Base-by-base conservation (phyloP, 2,329 filamentous ascomycete genomes). In the Scedosporium minutisporum region DNA sequence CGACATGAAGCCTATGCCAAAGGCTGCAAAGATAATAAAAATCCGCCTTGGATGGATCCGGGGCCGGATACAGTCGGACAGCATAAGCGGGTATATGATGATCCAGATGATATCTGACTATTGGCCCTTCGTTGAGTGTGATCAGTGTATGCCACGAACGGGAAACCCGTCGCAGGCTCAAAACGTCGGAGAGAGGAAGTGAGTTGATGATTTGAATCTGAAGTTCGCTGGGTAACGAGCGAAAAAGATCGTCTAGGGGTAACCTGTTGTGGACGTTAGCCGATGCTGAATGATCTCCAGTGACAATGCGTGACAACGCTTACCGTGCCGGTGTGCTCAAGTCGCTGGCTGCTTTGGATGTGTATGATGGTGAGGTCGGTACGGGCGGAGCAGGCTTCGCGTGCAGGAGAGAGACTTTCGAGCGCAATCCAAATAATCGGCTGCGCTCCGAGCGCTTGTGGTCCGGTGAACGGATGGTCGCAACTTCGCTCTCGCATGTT, bases 1-100 rank as follows among this genome's bases (percentile, higher is more conserved):
- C 82, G 27, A 87, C 84, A 67, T 87, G 84, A 1, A 88, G 72
- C 18, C 85, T 80, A 69, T 88, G 85, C 85, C 85, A 87, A 67
- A 88, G 74, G 21, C 84, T 81, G 67, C 85, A 87, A 0, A 88
- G 72, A 65, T 87, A 82, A 67, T 86, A 83, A 41, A 88, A 79
- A 64, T 78, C 85, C 61, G 84, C 74, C 18, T 78, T 72, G 18
- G 74, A 68, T 4, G 76, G 71, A 46, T 81, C 76, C n/a, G 77
- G 76, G 1, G 78, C 66, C 1, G 84, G 85, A 65, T 87, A 88
- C 14, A 88, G 75, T 41, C 82, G 79, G 55, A 80, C 77, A 25
- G 84, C 82, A 67, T 87, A 88, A 33, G 77, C 77, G 7, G 85
- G 85, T 4, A 88, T 78, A 65, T 83, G 80, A 64, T 85, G 76